These are phyloP conservation scores for Durusdinium trenchii DNA, from an alignment of 73 alveolate species.

Conservation along the genomic window DNA sequence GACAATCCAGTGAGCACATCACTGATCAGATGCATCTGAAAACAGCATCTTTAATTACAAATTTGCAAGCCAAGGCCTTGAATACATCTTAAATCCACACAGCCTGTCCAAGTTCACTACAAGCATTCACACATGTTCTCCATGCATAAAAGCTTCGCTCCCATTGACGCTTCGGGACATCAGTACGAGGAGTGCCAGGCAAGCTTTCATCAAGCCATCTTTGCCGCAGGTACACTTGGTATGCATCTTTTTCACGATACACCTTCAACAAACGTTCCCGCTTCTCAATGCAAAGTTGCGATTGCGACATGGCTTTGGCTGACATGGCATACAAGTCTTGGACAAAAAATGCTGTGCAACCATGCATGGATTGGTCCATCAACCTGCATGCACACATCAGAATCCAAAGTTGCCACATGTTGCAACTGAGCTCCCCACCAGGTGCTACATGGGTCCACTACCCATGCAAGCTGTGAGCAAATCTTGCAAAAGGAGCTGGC, in stretches of 20 bases:
- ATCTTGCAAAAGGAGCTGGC: background rate
- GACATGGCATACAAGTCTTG: background rate
- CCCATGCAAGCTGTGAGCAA: background rate
- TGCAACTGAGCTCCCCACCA: background rate
- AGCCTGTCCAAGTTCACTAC: background rate
- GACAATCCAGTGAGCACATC: background rate
- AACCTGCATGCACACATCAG: background rate
- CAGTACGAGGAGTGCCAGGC: background rate
- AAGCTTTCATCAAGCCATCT: background rate
- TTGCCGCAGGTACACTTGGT: background rate
- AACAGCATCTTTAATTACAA: too few species aligned
- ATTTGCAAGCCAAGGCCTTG: background rate
- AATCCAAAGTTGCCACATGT: background rate
- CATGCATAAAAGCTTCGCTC: background rate
- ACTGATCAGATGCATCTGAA: background rate
- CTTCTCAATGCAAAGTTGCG: background rate
- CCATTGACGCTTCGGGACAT: background rate
- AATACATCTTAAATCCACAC: background rate
- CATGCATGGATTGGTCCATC: background rate
- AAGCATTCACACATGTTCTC: background rate
- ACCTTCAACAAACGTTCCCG: background rate
- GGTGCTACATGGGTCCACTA: background rate
- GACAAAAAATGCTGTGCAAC: background rate
- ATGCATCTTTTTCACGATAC: too few species aligned
- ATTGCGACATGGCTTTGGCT: background rate